Base-by-base conservation (phyloP, 306 rosid species). In the Pachyrhizus erosus region DNA sequence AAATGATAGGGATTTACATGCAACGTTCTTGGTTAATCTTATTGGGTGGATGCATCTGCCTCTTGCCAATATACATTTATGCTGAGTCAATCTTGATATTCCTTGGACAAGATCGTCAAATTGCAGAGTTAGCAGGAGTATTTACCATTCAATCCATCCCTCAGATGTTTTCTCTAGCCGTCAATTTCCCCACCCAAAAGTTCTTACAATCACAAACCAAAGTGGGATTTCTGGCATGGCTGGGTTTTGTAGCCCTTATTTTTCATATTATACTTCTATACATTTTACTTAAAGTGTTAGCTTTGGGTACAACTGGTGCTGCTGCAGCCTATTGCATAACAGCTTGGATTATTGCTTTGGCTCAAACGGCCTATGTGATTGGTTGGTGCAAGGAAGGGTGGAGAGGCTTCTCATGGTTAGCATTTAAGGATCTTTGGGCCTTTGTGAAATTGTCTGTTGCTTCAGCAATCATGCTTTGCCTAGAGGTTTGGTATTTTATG, bases 401-500 rank as follows among this genome's bases (percentile, higher is more conserved):
- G 99, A 93, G 55, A 21, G 99, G 99, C 5, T 78, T 96, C 87
- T 92, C 99, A 2, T 90, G 93, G 94, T 67, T 93, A 13, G 99
- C 99, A 5, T 92, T 93, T 23, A 90, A 81, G 88, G 97, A 96
- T 31, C 77, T 96, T 55, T 93, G 99, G 99, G 82, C 88, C 0
- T 96, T 96, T 81, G 87, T 87, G 5, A 96, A 85, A 65, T 88
- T 96, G 52, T 96, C 98, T 54, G 27, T 93, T 52, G 99, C 98
- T 83, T 96, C 99, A 1, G 99, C 99, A 1, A 18, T 96, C 18
- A 96, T 96, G 99, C 92, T 96, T 83, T 96, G 99, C 84, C 66
- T 96, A 3, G 99, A 96, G 88, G 84, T 96, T 77, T 96, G 99
- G 99, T 96, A 96, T 78, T 92, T 96, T 37, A 96, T 96, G 99